Percentiles rank a stretch among this genome's conserved stretches.
These are phyloP conservation scores for Melanogaster broomeanus DNA, from an alignment of 768 basidiomycete species.

Conservation along the genomic window DNA sequence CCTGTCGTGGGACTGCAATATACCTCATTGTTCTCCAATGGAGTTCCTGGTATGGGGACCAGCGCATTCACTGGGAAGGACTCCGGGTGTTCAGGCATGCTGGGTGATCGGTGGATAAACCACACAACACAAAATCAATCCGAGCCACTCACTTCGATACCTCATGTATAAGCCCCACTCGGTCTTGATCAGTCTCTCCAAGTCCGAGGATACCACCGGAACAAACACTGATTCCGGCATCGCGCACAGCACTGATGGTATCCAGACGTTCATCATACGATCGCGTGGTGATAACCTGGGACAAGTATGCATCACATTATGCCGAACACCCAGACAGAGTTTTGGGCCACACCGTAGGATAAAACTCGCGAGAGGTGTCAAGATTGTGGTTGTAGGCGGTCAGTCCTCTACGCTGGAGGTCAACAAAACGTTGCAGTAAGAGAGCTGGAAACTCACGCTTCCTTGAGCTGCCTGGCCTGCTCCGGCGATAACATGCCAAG, in stretches of 20 bases:
- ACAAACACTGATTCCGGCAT: constrained; percentile 96
- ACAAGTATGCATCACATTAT: constrained; percentile 2
- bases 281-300: constrained; percentile 91
- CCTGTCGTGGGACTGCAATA: constrained; percentile 13
- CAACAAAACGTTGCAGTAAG: not conserved
- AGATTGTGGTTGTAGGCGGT: constrained; percentile 99
- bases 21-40: constrained; percentile 88
- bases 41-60: constrained; percentile 94
- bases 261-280: constrained; percentile 91
- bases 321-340: not conserved
- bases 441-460: constrained; percentile 64
- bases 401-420: constrained; percentile 58
- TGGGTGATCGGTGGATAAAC: constrained; percentile 30
- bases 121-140: not conserved
- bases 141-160: constrained; percentile 70
- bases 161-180: constrained; percentile 93
- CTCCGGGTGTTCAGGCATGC: constrained; percentile 96
- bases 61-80: constrained; percentile 98
- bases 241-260: constrained; percentile 88
- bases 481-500: constrained; percentile 95
- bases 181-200: constrained; percentile 87
- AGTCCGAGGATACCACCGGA: constrained; percentile 95
- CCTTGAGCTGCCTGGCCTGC: constrained; percentile 88
- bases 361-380: constrained; percentile 96
- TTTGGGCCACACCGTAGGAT: constrained; percentile 69